Conservation (phyloP, 768 basidiomycete species). For the Lenzites betulinus region DNA sequence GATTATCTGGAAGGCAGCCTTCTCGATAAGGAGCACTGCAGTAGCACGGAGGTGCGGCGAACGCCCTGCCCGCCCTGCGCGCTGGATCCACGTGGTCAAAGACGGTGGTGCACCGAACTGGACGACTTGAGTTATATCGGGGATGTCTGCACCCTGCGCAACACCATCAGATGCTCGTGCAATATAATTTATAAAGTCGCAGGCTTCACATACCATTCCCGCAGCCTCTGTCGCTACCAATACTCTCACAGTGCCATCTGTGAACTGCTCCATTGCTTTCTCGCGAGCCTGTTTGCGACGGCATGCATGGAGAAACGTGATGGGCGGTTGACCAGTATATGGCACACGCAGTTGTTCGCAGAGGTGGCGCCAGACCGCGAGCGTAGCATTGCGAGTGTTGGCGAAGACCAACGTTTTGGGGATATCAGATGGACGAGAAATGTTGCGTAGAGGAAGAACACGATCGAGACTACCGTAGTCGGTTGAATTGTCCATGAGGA, state of each 20-base stretch:
- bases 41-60: background rate
- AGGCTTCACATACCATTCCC: background rate
- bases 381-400: background rate
- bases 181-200: background rate
- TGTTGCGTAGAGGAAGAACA: background rate
- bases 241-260: background rate
- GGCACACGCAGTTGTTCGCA: background rate
- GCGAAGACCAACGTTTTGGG: background rate
- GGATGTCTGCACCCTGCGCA: constrained; percentile 29
- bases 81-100: constrained; percentile 37
- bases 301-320: background rate
- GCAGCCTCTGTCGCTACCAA: background rate
- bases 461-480: background rate
- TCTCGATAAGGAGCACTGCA: background rate
- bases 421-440: background rate
- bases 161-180: background rate
- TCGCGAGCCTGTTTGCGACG: background rate
- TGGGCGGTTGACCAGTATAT: background rate
- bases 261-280: background rate
- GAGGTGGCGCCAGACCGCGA: background rate
- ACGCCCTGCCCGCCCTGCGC: constrained; percentile 19
- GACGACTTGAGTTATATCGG: constrained; percentile 38
- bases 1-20: background rate
- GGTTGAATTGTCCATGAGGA: background rate
- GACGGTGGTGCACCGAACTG: constrained; percentile 39